phyloP scores from a whole-genome alignment of 2,329 filamentous ascomycete genomes.

The Alternaria incomplexa region DNA sequence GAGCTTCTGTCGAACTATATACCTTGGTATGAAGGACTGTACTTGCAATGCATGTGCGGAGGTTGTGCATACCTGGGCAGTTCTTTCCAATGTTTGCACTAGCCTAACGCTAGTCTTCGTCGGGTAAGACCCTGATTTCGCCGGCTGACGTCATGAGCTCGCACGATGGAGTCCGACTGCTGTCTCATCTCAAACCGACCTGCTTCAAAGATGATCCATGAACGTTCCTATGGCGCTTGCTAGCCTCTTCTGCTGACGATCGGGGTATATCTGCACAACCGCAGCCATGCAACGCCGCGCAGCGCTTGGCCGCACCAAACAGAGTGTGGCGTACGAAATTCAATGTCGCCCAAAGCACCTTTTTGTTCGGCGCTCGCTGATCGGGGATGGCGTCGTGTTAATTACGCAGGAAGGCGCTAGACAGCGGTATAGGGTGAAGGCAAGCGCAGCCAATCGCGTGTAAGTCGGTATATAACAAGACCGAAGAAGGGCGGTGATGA shows the following conservation, averaged over 20 bases:
- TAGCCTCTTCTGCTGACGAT: neutral
- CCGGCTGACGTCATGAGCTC: neutral
- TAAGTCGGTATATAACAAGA: neutral
- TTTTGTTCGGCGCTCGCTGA: neutral
- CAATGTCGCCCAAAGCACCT: neutral
- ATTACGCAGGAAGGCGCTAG: neutral
- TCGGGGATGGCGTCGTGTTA: neutral
- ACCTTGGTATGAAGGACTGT: neutral
- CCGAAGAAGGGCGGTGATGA: neutral
- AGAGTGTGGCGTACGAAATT: neutral
- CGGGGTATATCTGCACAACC: neutral
- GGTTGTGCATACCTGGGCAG: neutral
- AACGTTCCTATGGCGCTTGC: neutral
- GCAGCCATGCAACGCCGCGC: neutral
- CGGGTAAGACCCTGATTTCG: neutral
- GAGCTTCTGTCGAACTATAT: neutral
- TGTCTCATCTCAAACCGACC: neutral
- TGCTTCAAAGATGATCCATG: neutral
- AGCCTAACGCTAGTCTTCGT: neutral
- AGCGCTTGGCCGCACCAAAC: neutral
- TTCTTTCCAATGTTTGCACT: neutral
- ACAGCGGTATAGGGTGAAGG: neutral
- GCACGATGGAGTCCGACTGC: neutral
- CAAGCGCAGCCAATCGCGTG: neutral
- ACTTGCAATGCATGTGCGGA: neutral